A percentile compares a stretch with the other conserved stretches of the same genome.
Conservation (phyloP, 2,329 filamentous ascomycete genomes). For the Colletotrichum acutatum region DNA sequence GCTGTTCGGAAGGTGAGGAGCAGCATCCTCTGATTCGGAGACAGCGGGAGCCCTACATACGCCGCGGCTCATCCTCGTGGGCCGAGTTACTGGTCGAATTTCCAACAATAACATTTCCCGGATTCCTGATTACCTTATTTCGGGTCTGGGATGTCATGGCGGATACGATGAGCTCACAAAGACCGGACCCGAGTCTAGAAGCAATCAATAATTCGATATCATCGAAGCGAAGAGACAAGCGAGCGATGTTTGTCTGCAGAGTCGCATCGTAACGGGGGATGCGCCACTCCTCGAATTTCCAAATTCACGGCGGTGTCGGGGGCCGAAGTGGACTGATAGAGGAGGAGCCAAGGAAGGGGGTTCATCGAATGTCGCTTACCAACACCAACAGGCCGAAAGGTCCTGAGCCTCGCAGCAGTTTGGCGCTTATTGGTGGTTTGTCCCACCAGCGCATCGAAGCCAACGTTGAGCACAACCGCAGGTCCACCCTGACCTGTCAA, state of each 20-base stretch:
- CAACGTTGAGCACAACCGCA: neutral
- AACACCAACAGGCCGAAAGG: neutral
- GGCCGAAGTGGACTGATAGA: constrained; percentile 1
- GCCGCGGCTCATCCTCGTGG: neutral
- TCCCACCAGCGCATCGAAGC: neutral
- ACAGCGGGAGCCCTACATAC: neutral
- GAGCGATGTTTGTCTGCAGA: constrained; percentile 1
- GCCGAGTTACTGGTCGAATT: neutral
- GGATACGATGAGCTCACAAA: constrained; percentile 2
- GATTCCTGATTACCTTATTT: constrained; percentile 1
- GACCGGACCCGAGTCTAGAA: neutral
- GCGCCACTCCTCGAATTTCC: constrained; percentile 24
- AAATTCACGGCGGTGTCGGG: neutral
- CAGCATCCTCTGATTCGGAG: neutral
- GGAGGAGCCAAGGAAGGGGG: neutral
- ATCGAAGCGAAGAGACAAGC: neutral
- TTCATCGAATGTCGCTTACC: constrained; percentile 28
- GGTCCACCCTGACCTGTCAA: neutral
- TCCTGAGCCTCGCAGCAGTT: neutral
- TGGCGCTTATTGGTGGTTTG: neutral
- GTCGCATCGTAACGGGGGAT: constrained; percentile 19
- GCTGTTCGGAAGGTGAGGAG: neutral
- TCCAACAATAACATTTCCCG: neutral
- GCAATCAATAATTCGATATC: neutral
- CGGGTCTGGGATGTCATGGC: neutral